Evolutionary conservation across 768 basidiomycete species (phyloP), one percentile per base, ranked within the genome.

Genomic region (Amanita phalloides): DNA sequence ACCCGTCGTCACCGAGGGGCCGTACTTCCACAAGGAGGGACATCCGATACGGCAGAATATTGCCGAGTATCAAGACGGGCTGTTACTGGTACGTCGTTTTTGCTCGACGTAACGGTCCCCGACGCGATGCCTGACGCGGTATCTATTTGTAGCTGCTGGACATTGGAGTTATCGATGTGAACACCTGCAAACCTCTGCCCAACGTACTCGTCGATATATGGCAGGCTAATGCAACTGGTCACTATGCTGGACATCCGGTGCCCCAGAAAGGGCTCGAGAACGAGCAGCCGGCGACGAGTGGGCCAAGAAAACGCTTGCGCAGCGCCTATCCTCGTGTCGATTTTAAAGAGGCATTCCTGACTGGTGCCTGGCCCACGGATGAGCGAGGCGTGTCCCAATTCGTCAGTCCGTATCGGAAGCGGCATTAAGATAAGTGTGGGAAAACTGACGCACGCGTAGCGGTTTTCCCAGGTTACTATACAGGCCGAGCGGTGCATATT

Each of bases 171-270:
- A 77, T 79, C 21, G 77, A 79, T 49, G 73, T 79, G 0, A 72
- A 79, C 55, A 78, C 77, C 13, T 79, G 77, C 62, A 62, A 71
- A 53, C 77, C 77, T 4, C 65, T 77, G 0, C 75, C 76, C 0
- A 75, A 79, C 49, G 74, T 76, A 32, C 67, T 79, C n/a, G 76
- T 79, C 3, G 77, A 79, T 53, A 74, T 79, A 39, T 79, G 77
- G 77, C 75, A 76, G 55, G 75, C 77, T 3, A 79, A 79, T 54
- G 72, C 77, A 5, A 79, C 77, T 0, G 77, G 77, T 0, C 66
- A 66, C 48, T 79, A 79, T 53, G 72, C 76, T n/a, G 76, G 74
- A 1, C 77, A 78, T 49, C 77, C 77, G 0, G 56, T 60, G 0
- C 77, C 77, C n/a, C 62, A 62, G 10, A 71, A 72, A 1, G 66